Conservation (phyloP, 2,329 filamentous ascomycete species). For the Paracoccidioides brasiliensis region DNA sequence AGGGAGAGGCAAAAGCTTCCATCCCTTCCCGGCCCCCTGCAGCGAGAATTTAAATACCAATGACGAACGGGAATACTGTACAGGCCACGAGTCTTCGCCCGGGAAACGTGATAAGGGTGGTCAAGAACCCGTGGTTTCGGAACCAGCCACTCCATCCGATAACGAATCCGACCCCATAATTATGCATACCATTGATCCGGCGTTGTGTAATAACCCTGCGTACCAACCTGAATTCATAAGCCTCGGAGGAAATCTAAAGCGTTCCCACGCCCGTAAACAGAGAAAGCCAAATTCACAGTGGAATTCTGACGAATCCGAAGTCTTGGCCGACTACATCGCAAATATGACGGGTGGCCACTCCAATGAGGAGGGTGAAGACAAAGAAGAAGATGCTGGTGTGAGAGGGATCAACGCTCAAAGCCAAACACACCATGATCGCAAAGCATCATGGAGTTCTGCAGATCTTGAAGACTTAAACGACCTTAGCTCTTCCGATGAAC, state of each 20-base stretch:
- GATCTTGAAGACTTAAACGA: constrained; percentile 37
- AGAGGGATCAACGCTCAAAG: constrained; percentile 8
- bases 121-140: neutral
- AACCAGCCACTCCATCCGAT: neutral
- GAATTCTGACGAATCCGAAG: constrained; percentile 10
- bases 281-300: neutral
- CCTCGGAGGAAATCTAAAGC: neutral
- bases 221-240: neutral
- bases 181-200: neutral
- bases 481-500: constrained; percentile 38
- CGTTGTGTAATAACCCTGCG: neutral
- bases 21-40: neutral
- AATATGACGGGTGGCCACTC: constrained; percentile 22
- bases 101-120: neutral
- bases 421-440: neutral
- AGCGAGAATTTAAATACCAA: neutral
- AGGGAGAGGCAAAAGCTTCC: constrained; percentile 18
- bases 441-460: constrained; percentile 29
- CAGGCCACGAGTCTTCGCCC: neutral
- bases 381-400: constrained; percentile 33
- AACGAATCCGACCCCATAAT: neutral
- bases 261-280: neutral
- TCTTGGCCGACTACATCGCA: constrained; percentile 55
- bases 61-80: neutral
- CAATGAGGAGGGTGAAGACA: constrained; percentile 2